Base-by-base conservation (phyloP, 108 stramenopile species). In the Cyclostephanos invisitatus region DNA sequence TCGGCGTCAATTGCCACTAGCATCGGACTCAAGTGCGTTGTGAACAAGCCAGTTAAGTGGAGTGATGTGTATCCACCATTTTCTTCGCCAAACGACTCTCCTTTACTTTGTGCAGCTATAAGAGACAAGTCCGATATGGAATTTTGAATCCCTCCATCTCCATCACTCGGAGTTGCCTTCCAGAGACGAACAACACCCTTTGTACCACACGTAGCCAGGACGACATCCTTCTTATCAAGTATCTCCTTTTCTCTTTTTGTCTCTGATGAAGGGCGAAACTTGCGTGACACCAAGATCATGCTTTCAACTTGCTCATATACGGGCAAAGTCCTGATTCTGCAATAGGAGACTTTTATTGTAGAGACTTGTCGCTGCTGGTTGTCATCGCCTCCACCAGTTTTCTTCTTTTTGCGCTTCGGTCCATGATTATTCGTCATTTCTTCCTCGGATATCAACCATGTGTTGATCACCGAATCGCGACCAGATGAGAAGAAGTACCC, bases 1-100 rank as follows among this genome's bases (percentile, higher is more conserved):
- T 97, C 97, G 0, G 93, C 91, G 80, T 96, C 96, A 0, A 92
- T 84, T 8, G 87, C 93, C 62, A 97, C 75, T 18, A 97, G 81
- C 32, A 84, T 74, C 35, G 86, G 80, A 20, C 64, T 20, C 36
- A 60, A 46, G 50, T 78, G 70, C 6, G 68, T 64, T 12, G 73
- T 68, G 18, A 74, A 80, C 36, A 44, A 70, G 38, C 71, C 58
- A 38, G 77, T 78, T 67, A 82, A 57, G 69, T 78, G 77, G 49
- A 76, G 78, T 15, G 82, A 73, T 5, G 76, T 74, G 58, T 92
- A 95, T 24, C 93, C 93, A 25, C 93, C 93, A 44, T 87, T 82
- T 7, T 75, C 78, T 49, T 91, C 87, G 20, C 93, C 93, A 82
- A 92, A 92, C 6, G 86, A 67, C n/a, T 86, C 72, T 22, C 67